phyloP scores from a whole-genome alignment of 1,284 basidiomycete species.

The Sporisorium reilianum region DNA sequence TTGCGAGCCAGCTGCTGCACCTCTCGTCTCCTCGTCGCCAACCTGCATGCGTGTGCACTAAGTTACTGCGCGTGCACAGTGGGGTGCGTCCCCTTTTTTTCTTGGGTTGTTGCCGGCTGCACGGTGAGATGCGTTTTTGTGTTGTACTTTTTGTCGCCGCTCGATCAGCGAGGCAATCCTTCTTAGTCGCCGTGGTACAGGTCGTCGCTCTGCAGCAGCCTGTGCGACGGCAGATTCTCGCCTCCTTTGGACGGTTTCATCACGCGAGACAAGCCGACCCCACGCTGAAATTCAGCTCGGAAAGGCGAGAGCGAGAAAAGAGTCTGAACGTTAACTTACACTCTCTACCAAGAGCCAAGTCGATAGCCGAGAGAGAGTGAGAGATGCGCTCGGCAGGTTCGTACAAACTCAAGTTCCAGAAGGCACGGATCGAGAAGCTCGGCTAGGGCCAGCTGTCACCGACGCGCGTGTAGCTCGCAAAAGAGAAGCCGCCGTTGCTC shows the following conservation, averaged over 20 bases:
- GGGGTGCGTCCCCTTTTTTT: not conserved
- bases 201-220: not conserved
- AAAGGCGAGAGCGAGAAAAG: not conserved
- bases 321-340: too few relatives aligned
- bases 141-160: not conserved
- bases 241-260: slow-evolving; percentile 3
- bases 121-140: too few relatives aligned
- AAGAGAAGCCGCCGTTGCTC: not conserved
- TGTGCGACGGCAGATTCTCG: not conserved
- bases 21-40: too few relatives aligned
- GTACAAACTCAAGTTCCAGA: not conserved
- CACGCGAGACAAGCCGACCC: not conserved
- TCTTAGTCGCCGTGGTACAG: slow-evolving; percentile 1
- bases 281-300: not conserved
- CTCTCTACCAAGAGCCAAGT: too few relatives aligned
- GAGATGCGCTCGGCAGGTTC: too few relatives aligned
- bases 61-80: too few relatives aligned
- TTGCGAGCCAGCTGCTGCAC: too few relatives aligned
- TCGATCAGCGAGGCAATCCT: not conserved
- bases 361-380: too few relatives aligned
- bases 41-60: too few relatives aligned
- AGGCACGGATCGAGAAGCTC: not conserved
- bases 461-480: not conserved
- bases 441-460: not conserved
- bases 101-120: not conserved